Conservation (phyloP, 768 basidiomycete genomes). For the Asterophora parasitica region DNA sequence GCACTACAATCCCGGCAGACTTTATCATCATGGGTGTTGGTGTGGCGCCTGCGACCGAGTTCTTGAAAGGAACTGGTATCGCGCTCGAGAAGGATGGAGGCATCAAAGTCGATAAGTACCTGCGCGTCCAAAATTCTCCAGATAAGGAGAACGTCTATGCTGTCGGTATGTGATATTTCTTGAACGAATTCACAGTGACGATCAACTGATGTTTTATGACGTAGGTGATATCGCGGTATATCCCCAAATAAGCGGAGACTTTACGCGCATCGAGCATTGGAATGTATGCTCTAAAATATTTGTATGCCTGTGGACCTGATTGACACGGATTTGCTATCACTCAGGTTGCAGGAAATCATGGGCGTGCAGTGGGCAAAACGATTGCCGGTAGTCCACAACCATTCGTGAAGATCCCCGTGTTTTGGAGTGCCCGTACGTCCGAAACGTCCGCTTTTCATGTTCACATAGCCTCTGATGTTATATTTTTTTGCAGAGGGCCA, state of each 20-base stretch:
- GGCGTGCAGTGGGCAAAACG: constrained; percentile 74
- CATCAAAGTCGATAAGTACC: constrained; percentile 69
- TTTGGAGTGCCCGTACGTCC: constrained; percentile 86
- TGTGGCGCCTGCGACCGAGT: constrained; percentile 77
- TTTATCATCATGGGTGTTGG: constrained; percentile 85
- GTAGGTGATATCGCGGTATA: constrained; percentile 79
- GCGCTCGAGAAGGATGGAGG: constrained; percentile 72
- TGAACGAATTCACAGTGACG: neutral
- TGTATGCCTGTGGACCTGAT: neutral
- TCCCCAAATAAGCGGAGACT: constrained; percentile 53
- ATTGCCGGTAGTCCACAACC: constrained; percentile 62
- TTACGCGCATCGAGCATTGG: constrained; percentile 83
- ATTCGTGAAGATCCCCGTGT: constrained; percentile 79
- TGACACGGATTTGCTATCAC: neutral
- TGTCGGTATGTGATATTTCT: constrained; percentile 41
- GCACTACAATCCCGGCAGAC: constrained; percentile 63
- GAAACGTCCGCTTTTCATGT: neutral
- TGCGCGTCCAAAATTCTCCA: constrained; percentile 48
- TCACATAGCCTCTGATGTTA: neutral
- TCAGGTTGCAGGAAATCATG: constrained; percentile 82
- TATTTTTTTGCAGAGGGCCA: constrained; percentile 56
- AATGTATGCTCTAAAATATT: constrained; percentile 47
- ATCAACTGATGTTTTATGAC: neutral
- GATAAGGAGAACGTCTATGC: constrained; percentile 59
- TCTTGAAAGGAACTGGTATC: constrained; percentile 67